Base-by-base conservation (phyloP, 768 basidiomycete species). In the Pleurotus tuoliensis region DNA sequence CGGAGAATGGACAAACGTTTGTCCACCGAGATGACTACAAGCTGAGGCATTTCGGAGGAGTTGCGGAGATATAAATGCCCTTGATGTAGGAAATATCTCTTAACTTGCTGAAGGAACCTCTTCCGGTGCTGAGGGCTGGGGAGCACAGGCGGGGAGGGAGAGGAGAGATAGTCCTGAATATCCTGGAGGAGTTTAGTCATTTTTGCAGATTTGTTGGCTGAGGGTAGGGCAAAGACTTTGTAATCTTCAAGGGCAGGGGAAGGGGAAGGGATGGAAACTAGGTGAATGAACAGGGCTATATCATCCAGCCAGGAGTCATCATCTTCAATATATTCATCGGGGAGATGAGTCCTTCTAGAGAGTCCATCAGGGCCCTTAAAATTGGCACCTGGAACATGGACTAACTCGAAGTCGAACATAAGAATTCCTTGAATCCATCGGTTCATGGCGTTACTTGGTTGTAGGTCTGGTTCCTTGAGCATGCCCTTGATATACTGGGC, bases 281-380 rank as follows among this genome's bases (percentile, higher is more conserved):
- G 12, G 24, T 20, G 43, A 41, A 15, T 13, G 1, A 44, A 18
- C 9, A 59, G 39, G 0, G 57, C 52, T 6, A 59, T 58, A 0
- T 60, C 54, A 22, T 62, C 60, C 22, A 58, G 15, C 61, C 62
- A 63, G 3, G 47, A 48, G 67, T 62, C 72, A 66, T 73, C 56
- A 58, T 64, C 49, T 54, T 62, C 15, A 60, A 66, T 39, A 30
- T 60, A 56, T 20, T 62, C 62, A 20, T 64, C 66, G 5, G 27
- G 61, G 41, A 44, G 61, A 4, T 41, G 39, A 8, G 30, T 37
- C 40, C 63, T 47, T 41, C 67, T 27, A 2, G 75, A 76, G 12
- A 76, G 50, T 0, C 59, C 72, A 60, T 75, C 74, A 4, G 75
- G 69, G 5, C 67, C 72, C 52, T 56, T 56, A 52, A 70, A 69